Percentiles rank a stretch among this genome's conserved stretches.
Evolutionary conservation across 129 eudicot genomes (phyloP).

Genomic region (Flaveria trinervia): DNA sequence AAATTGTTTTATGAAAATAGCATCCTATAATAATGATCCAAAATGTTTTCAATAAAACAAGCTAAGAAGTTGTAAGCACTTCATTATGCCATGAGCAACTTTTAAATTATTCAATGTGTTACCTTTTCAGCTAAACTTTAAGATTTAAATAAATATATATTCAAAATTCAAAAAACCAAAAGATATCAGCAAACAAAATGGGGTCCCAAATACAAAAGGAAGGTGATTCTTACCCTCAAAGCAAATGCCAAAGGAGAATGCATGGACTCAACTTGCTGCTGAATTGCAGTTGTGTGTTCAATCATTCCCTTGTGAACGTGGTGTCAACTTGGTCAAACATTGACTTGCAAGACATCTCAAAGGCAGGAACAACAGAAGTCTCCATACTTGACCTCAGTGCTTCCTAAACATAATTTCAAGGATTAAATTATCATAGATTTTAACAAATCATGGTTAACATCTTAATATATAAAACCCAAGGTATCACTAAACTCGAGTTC

Average conservation of each 20-base stretch:
- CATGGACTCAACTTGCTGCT: constrained; percentile 68
- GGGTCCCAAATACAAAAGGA: neutral
- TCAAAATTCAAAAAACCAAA: neutral
- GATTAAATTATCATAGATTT: neutral
- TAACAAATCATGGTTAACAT: neutral
- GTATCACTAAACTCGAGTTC: neutral
- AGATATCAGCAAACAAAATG: neutral
- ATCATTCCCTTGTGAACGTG: constrained; percentile 78
- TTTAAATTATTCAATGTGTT: neutral
- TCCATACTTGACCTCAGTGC: constrained; percentile 76
- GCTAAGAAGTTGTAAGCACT: neutral
- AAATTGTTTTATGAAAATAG: neutral
- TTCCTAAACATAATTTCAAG: constrained; percentile 51
- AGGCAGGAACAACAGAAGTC: constrained; percentile 73
- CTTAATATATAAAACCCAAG: neutral
- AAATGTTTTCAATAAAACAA: neutral
- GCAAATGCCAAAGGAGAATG: constrained; percentile 77
- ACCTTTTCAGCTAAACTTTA: neutral
- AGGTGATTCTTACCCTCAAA: constrained; percentile 55
- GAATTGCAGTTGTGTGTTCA: constrained; percentile 65
- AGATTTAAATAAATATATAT: neutral
- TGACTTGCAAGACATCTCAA: constrained; percentile 83
- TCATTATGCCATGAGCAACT: neutral
- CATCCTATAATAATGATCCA: neutral
- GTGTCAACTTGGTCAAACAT: constrained; percentile 93